Conservation (phyloP, 176 grass and related monocot species). For the Cenchrus americanus region DNA sequence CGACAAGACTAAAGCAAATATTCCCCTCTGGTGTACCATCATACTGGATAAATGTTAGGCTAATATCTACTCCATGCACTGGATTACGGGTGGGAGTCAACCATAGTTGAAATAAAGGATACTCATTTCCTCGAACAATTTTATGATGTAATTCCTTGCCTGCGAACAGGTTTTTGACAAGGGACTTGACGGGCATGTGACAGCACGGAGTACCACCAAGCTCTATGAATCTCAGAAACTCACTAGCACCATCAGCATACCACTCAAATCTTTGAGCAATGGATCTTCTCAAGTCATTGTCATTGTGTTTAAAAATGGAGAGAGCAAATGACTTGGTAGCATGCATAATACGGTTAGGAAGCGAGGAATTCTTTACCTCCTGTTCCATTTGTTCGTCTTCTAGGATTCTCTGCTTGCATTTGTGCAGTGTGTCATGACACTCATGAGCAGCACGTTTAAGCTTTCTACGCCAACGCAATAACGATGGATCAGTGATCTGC, state of each 20-base stretch:
- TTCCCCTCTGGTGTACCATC: neutral
- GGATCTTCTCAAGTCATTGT: neutral
- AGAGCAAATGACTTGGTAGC: neutral
- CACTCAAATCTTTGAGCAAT: neutral
- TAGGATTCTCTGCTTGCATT: neutral
- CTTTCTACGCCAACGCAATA: too few relatives aligned
- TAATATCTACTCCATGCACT: neutral
- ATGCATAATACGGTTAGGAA: neutral
- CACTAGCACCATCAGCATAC: neutral
- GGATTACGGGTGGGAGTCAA: neutral
- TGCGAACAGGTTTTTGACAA: neutral
- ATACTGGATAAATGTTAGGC: neutral
- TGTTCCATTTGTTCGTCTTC: neutral
- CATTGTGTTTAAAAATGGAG: neutral
- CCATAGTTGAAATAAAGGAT: neutral
- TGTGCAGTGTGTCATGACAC: neutral
- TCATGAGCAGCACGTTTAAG: too few relatives aligned
- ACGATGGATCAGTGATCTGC: too few relatives aligned
- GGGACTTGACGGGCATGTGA: neutral
- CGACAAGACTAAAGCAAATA: neutral
- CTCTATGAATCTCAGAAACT: slow-evolving; percentile 9
- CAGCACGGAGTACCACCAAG: neutral
- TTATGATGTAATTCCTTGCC: too few relatives aligned
- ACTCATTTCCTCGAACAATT: too few relatives aligned
- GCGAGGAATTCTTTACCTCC: neutral